A percentile compares a stretch with the other conserved stretches of the same genome.
Evolutionary conservation across 1,139 yeast species (phyloP).

Genomic region (Candida mesenterica): DNA sequence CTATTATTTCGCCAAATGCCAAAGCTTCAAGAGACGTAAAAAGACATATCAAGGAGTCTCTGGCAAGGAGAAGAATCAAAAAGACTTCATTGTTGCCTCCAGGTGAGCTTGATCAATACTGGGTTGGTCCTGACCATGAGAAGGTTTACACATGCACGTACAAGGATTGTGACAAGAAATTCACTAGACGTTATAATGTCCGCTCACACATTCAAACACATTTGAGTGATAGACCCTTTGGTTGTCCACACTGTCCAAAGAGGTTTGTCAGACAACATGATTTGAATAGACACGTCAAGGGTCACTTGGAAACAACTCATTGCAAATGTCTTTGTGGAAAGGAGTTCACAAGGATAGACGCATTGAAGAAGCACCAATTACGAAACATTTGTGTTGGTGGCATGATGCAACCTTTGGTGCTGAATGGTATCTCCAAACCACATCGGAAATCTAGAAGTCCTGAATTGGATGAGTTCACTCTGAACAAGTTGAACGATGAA

Average conservation of each 20-base stretch:
- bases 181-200: slow-evolving; percentile 89
- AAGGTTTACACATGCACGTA: slow-evolving; percentile 70
- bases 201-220: slow-evolving; percentile 97
- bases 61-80: slow-evolving; percentile 44
- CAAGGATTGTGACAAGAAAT: slow-evolving; percentile 77
- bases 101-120: slow-evolving; percentile 82
- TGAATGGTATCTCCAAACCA: slow-evolving; percentile 30
- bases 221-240: slow-evolving; percentile 86
- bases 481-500: slow-evolving; percentile 21
- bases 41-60: slow-evolving; percentile 40
- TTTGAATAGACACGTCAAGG: slow-evolving; percentile 82
- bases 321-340: slow-evolving; percentile 86
- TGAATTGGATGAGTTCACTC: slow-evolving; percentile 20
- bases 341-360: slow-evolving; percentile 86
- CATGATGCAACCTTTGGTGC: slow-evolving; percentile 24
- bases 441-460: slow-evolving; percentile 17
- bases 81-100: slow-evolving; percentile 80
- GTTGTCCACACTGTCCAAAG: slow-evolving; percentile 60
- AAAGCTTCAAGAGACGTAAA: slow-evolving; percentile 38
- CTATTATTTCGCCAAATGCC: slow-evolving; percentile 48
- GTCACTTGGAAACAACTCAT: slow-evolving; percentile 75
- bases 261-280: slow-evolving; percentile 91
- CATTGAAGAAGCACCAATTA: slow-evolving; percentile 75
- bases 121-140: slow-evolving; percentile 75
- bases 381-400: slow-evolving; percentile 81